phyloP scores from a whole-genome alignment of 83 land plant species.

The Picea abies region DNA sequence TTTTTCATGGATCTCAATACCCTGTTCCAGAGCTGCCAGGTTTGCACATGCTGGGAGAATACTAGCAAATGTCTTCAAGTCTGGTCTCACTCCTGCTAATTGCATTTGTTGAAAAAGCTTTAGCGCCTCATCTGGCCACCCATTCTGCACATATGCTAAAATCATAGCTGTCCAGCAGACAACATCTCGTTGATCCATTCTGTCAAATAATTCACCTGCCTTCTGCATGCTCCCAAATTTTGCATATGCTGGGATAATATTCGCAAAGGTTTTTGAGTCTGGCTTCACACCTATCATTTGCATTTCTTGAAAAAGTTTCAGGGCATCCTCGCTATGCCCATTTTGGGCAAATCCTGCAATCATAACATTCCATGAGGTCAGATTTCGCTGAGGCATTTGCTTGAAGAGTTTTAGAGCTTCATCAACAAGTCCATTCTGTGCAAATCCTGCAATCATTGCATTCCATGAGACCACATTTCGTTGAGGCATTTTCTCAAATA shows the following conservation, averaged over 20 bases:
- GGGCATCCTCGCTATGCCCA: constrained; percentile 39
- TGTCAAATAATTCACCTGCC: constrained; percentile 36
- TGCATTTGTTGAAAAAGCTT: constrained; percentile 38
- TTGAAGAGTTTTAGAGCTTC: constrained; percentile 12
- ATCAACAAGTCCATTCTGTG: constrained; percentile 11
- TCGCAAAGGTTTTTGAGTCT: constrained; percentile 29
- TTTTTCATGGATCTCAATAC: constrained; percentile 47
- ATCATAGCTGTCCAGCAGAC: constrained; percentile 61
- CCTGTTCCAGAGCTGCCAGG: constrained; percentile 24
- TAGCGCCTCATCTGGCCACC: constrained; percentile 34
- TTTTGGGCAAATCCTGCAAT: constrained; percentile 34
- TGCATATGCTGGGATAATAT: constrained; percentile 43
- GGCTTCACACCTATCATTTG: constrained; percentile 14
- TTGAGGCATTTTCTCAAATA: constrained; percentile 25
- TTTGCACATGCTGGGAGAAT: constrained; percentile 54
- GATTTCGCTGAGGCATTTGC: constrained; percentile 14
- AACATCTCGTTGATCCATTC: constrained; percentile 30
- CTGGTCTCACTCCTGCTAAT: constrained; percentile 26
- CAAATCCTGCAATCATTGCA: constrained; percentile 21
- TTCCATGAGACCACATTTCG: constrained; percentile 22
- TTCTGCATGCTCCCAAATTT: constrained; percentile 44
- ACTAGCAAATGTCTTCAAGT: constrained; percentile 30
- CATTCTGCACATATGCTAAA: constrained; percentile 31
- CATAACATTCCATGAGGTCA: constrained; percentile 18
- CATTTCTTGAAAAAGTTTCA: constrained; percentile 32